Conservation (phyloP, 2,329 filamentous ascomycete species). For the Xylariaceae sp. region DNA sequence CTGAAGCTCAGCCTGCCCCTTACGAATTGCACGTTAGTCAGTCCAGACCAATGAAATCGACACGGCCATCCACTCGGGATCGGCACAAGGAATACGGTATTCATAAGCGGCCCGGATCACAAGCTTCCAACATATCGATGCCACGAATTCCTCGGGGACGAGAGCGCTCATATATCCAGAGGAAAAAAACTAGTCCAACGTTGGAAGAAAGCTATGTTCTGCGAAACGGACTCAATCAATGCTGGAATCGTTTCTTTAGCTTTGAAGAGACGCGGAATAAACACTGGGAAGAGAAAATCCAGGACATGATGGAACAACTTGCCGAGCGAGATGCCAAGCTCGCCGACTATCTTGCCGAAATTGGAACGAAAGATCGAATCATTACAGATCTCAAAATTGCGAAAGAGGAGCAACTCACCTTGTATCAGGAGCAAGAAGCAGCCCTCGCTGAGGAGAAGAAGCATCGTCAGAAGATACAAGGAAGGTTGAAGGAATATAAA, state of each 20-base stretch:
- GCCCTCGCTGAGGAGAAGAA: constrained; percentile 27
- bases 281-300: constrained; percentile 20
- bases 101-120: constrained; percentile 15
- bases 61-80: background rate
- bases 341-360: constrained; percentile 12
- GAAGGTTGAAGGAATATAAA: constrained; percentile 35
- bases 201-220: constrained; percentile 15
- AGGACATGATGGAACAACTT: constrained; percentile 17
- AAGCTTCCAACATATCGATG: constrained; percentile 26
- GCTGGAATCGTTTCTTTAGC: constrained; percentile 22
- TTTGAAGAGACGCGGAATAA: constrained; percentile 19
- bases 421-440: constrained; percentile 22
- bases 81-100: background rate
- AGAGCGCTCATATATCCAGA: background rate
- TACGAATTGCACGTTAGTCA: background rate
- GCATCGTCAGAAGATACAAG: constrained; percentile 26
- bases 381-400: constrained; percentile 27
- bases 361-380: constrained; percentile 12
- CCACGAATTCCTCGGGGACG: constrained; percentile 8
- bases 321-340: constrained; percentile 12
- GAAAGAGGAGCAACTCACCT: constrained; percentile 27
- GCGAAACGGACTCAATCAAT: constrained; percentile 15
- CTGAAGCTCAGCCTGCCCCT: background rate
- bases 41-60: background rate
- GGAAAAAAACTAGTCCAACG: constrained; percentile 10